Percentiles rank a stretch among this genome's conserved stretches.
These are phyloP conservation scores for Umbelopsis isabellina DNA, from an alignment of 192 early-diverging fungal species.

Conservation along the genomic window DNA sequence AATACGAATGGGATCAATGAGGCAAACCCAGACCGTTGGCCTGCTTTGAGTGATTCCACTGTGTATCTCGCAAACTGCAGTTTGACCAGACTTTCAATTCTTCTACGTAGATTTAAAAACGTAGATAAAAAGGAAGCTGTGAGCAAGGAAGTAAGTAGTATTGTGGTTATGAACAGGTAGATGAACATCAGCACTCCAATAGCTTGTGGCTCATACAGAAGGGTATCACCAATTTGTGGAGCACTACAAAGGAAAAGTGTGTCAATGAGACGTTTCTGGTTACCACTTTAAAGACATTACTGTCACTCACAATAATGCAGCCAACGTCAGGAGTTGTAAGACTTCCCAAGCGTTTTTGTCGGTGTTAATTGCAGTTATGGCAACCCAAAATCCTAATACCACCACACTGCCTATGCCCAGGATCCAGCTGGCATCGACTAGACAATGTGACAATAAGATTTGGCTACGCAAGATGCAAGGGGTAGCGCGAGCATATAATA, in stretches of 20 bases:
- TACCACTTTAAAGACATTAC: not conserved
- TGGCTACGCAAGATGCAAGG: not conserved
- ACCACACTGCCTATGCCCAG: conserved; percentile 18
- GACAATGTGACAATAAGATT: conserved; percentile 21
- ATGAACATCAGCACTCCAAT: conserved; percentile 28
- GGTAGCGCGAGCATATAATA: conserved; percentile 4
- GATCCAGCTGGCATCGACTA: conserved; percentile 24
- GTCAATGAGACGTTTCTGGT: not conserved
- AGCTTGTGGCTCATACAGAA: conserved; percentile 30
- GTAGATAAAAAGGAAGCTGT: conserved; percentile 34
- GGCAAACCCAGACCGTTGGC: conserved; percentile 3
- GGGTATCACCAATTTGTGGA: conserved; percentile 36
- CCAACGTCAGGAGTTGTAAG: conserved; percentile 31
- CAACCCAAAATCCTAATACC: conserved; percentile 37
- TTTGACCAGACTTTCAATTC: conserved; percentile 1
- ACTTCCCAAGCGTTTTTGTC: conserved; percentile 30
- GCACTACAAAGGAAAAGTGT: conserved; percentile 25
- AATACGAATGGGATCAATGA: not conserved
- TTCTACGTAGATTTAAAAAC: conserved; percentile 12
- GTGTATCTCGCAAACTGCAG: not conserved
- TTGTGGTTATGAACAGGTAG: conserved; percentile 34
- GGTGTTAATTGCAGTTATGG: conserved; percentile 26
- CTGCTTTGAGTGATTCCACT: not conserved
- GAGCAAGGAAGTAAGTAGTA: conserved; percentile 26
- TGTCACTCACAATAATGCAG: conserved; percentile 40